phyloP scores from a whole-genome alignment of 768 basidiomycete species.

The Hericium rajendrae region DNA sequence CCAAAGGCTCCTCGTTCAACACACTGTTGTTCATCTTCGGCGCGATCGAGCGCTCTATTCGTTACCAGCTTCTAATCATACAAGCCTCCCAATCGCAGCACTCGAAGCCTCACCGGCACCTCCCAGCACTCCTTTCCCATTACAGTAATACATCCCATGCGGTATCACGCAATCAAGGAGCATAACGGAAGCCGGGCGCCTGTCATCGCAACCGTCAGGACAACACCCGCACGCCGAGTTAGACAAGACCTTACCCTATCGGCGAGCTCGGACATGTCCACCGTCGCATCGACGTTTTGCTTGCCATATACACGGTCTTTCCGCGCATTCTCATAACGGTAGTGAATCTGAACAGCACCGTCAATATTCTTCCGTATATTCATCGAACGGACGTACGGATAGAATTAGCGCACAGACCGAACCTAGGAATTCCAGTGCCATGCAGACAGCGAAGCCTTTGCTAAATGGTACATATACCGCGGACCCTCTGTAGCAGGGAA shows the following conservation, averaged over 20 bases:
- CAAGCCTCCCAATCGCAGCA: too few relatives aligned
- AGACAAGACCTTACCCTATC: slow-evolving; percentile 41
- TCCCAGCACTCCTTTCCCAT: too few relatives aligned
- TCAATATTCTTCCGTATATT: background rate
- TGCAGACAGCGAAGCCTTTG: slow-evolving; percentile 37
- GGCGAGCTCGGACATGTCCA: slow-evolving; percentile 56
- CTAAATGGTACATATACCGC: too few relatives aligned
- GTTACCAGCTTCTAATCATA: too few relatives aligned
- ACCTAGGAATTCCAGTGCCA: slow-evolving; percentile 46
- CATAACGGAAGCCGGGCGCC: slow-evolving; percentile 57
- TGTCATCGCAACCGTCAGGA: slow-evolving; percentile 14
- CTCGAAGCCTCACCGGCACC: too few relatives aligned
- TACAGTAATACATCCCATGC: too few relatives aligned
- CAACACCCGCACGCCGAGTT: background rate
- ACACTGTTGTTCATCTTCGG: too few relatives aligned
- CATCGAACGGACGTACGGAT: slow-evolving; percentile 26
- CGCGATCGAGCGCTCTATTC: too few relatives aligned
- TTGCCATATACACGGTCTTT: slow-evolving; percentile 46
- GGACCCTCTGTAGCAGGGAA: too few relatives aligned
- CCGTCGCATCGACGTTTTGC: slow-evolving; percentile 33
- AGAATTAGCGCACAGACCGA: slow-evolving; percentile 42
- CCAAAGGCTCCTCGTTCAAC: too few relatives aligned
- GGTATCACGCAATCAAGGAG: slow-evolving; percentile 18
- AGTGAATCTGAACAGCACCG: slow-evolving; percentile 38
- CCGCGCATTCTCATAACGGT: slow-evolving; percentile 48